phyloP scores from a whole-genome alignment of 2,329 filamentous ascomycete species.

The Cadophora sp. region DNA sequence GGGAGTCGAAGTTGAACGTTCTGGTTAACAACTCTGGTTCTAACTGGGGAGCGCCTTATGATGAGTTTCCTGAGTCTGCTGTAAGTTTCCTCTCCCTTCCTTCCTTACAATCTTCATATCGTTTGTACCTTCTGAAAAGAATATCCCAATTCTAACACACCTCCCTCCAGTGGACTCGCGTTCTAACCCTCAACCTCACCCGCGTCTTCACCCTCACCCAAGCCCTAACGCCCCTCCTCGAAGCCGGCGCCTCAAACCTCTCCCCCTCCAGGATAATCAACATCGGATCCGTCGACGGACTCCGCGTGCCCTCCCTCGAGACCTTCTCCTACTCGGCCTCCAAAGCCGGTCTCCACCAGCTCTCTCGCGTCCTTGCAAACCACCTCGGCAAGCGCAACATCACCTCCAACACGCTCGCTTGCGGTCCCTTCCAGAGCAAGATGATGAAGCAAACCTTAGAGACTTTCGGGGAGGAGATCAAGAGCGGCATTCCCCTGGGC shows the following conservation, averaged over 20 bases:
- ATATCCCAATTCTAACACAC: no score
- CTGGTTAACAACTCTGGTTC: conserved; percentile 72
- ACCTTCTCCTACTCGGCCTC: conserved; percentile 66
- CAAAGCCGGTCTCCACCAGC: conserved; percentile 70
- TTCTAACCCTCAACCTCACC: conserved; percentile 67
- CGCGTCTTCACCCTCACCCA: conserved; percentile 70
- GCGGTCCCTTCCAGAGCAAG: conserved; percentile 73
- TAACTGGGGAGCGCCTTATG: conserved; percentile 67
- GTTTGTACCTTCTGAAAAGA: no score
- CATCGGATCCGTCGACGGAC: conserved; percentile 68
- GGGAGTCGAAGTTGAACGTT: conserved; percentile 62
- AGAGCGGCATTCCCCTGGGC: conserved; percentile 66
- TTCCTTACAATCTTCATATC: no score
- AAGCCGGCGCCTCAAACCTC: conserved; percentile 52
- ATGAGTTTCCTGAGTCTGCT: conserved; percentile 62
- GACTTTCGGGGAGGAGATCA: conserved; percentile 61
- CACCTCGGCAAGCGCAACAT: conserved; percentile 66
- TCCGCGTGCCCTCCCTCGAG: conserved; percentile 63
- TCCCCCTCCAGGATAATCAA: conserved; percentile 66
- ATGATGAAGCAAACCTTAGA: conserved; percentile 77
- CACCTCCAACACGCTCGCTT: conserved; percentile 73
- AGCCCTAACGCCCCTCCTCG: conserved; percentile 66
- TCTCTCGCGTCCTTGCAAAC: conserved; percentile 67
- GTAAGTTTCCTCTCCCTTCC: no score
- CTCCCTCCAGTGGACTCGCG: conserved; percentile 55